These are phyloP conservation scores for Boletellus sp. DNA, from an alignment of 768 basidiomycete genomes.

Conservation along the genomic window DNA sequence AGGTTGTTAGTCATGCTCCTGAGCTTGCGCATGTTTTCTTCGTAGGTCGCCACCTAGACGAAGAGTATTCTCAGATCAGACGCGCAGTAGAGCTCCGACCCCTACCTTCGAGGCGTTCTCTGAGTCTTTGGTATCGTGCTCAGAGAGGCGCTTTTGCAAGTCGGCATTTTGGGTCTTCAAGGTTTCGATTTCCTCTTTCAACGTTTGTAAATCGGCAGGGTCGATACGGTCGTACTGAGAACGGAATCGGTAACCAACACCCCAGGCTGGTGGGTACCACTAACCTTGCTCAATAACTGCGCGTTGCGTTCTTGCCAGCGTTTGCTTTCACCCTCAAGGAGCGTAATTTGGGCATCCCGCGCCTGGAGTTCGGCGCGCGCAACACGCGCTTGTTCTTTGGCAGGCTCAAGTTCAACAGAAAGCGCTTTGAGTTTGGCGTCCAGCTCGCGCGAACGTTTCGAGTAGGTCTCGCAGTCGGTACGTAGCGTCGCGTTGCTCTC, in stretches of 20 bases:
- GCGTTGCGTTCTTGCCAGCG: constrained; percentile 83
- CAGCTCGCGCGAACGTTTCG: constrained; percentile 64
- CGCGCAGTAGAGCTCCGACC: neutral
- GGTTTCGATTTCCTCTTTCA: constrained; percentile 67
- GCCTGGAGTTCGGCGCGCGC: constrained; percentile 74
- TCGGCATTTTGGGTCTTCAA: constrained; percentile 45
- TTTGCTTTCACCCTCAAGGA: constrained; percentile 71
- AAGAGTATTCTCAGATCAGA: neutral
- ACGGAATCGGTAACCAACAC: neutral
- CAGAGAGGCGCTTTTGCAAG: constrained; percentile 26
- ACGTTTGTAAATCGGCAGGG: constrained; percentile 74
- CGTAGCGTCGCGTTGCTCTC: constrained; percentile 88
- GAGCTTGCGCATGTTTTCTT: constrained; percentile 40
- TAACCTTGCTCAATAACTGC: constrained; percentile 76
- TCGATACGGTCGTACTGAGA: constrained; percentile 82
- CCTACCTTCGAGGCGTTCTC: constrained; percentile 33
- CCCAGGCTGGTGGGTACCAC: neutral
- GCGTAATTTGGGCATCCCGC: constrained; percentile 58
- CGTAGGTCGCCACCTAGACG: constrained; percentile 40
- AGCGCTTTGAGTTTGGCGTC: constrained; percentile 58
- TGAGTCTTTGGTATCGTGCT: constrained; percentile 31
- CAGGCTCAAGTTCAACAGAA: constrained; percentile 65
- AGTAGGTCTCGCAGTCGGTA: constrained; percentile 67
- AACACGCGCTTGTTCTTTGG: constrained; percentile 63
- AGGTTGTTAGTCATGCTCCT: constrained; percentile 26